Evolutionary conservation across 352 stramenopile genomes (phyloP).

Genomic region (Peronospora destructor): DNA sequence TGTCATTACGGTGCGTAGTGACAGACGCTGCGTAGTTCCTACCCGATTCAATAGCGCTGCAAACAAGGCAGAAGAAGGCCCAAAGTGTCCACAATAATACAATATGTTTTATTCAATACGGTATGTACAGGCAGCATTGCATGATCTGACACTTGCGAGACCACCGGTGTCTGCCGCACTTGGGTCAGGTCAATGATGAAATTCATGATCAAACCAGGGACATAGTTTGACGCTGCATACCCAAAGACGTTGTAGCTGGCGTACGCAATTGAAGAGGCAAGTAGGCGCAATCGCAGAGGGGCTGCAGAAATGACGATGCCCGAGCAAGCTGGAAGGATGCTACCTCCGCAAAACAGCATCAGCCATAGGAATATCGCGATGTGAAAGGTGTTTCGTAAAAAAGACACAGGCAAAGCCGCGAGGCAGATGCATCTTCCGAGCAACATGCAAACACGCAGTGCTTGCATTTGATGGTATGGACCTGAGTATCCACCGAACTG

Average conservation of each 20-base stretch:
- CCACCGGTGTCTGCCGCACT: conserved; percentile 20
- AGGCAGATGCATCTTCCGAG: conserved; percentile 44
- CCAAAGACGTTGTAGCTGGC: conserved; percentile 83
- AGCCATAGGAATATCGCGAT: conserved; percentile 74
- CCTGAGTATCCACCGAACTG: conserved; percentile 69
- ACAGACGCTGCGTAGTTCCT: conserved; percentile 22
- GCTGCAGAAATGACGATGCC: conserved; percentile 77
- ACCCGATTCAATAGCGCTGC: conserved; percentile 33
- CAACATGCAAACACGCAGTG: conserved; percentile 66
- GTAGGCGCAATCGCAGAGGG: conserved; percentile 47
- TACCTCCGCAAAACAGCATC: conserved; percentile 79
- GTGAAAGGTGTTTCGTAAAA: conserved; percentile 48
- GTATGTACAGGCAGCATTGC: conserved; percentile 72
- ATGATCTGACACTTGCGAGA: conserved; percentile 22
- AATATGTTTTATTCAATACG: conserved; percentile 76
- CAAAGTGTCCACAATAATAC: conserved; percentile 67
- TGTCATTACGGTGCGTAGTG: conserved; percentile 5
- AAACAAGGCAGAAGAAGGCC: conserved; percentile 65
- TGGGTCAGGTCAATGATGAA: conserved; percentile 60
- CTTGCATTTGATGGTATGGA: conserved; percentile 54
- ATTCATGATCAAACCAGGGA: conserved; percentile 78
- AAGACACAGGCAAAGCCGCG: conserved; percentile 57
- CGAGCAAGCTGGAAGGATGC: conserved; percentile 66
- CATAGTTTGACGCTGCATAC: conserved; percentile 79
- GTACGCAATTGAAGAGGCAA: conserved; percentile 76